These are phyloP conservation scores for Clohesyomyces aquaticus DNA, from an alignment of 495 filamentous ascomycete genomes.

Conservation along the genomic window DNA sequence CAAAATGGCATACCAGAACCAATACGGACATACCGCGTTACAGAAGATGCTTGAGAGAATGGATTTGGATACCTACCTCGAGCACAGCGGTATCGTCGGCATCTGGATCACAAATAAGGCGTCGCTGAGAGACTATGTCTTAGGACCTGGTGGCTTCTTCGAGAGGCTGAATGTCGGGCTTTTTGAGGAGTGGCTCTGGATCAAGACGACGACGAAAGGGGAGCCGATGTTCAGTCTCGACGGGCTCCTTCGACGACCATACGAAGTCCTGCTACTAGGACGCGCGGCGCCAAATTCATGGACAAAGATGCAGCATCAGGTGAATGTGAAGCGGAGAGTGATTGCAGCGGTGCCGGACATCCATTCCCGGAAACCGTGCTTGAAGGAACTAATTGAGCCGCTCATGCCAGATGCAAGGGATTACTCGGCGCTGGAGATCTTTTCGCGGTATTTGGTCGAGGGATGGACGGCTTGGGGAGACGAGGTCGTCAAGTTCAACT, in stretches of 20 bases:
- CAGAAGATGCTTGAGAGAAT: slow-evolving; percentile 56
- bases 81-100: slow-evolving; percentile 61
- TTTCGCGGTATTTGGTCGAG: slow-evolving; percentile 80
- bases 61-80: slow-evolving; percentile 60
- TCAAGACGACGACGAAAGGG: slow-evolving; percentile 76
- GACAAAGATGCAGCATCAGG: slow-evolving; percentile 17
- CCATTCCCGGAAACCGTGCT: slow-evolving; percentile 86
- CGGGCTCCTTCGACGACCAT: slow-evolving; percentile 78
- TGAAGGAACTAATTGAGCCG: slow-evolving; percentile 61
- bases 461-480: slow-evolving; percentile 92
- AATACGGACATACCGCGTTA: slow-evolving; percentile 43
- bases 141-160: slow-evolving; percentile 60
- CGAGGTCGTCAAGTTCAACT: slow-evolving; percentile 81
- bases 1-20: slow-evolving; percentile 63
- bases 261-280: slow-evolving; percentile 80
- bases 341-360: slow-evolving; percentile 84
- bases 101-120: slow-evolving; percentile 90
- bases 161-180: slow-evolving; percentile 64
- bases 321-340: slow-evolving; percentile 55
- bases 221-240: slow-evolving; percentile 71
- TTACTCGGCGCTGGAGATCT: slow-evolving; percentile 79
- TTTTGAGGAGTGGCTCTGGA: slow-evolving; percentile 87
- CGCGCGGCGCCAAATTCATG: slow-evolving; percentile 14
- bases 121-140: slow-evolving; percentile 61
- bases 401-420: slow-evolving; percentile 50